phyloP scores from a whole-genome alignment of 2,329 filamentous ascomycete species.

The Colletotrichum sp. region DNA sequence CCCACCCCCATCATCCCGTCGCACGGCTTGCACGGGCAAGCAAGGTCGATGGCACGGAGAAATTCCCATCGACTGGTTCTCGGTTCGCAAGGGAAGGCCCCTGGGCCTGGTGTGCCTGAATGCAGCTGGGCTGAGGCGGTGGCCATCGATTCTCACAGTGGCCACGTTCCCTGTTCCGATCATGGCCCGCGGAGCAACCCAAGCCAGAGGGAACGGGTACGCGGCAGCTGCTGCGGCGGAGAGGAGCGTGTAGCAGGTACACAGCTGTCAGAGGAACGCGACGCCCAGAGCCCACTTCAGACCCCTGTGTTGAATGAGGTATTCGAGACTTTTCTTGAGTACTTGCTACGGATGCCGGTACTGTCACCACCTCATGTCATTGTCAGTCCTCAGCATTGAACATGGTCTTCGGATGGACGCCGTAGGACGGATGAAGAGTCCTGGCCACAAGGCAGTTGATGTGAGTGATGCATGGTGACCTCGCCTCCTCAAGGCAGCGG shows the following conservation, averaged over 20 bases:
- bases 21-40: not conserved
- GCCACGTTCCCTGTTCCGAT: conserved; percentile 6
- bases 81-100: not conserved
- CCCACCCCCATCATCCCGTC: not conserved
- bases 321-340: not conserved
- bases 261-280: not conserved
- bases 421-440: not conserved
- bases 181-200: not conserved
- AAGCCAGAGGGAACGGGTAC: conserved; percentile 9
- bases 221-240: conserved; percentile 1
- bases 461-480: not conserved
- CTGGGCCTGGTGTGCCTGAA: not conserved
- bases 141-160: conserved; percentile 8
- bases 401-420: not conserved
- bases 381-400: not conserved
- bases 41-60: not conserved
- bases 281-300: not conserved
- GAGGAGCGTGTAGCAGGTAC: not conserved
- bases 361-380: not conserved
- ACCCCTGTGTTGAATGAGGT: not conserved
- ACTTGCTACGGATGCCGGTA: not conserved
- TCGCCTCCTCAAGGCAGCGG: not conserved
- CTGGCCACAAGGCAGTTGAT: not conserved
- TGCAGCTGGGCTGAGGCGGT: not conserved
- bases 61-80: not conserved